Conservation (phyloP, 768 basidiomycete genomes). For the Sarcomyxa edulis region DNA sequence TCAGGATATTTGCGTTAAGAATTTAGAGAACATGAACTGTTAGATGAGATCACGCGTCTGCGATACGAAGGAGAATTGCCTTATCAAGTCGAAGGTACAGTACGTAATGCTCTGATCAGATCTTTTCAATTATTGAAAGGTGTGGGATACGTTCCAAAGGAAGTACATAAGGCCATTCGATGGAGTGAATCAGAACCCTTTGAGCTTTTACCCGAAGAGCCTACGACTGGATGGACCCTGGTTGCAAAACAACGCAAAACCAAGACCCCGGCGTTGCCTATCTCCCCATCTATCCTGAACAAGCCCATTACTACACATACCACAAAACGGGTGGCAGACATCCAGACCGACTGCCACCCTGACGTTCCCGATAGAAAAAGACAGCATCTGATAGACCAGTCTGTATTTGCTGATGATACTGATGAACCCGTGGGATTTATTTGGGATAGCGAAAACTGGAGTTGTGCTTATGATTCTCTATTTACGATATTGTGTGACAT, state of each 20-base stretch:
- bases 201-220: conserved; percentile 1
- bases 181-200: conserved; percentile 14
- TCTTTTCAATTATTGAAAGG: conserved; percentile 8
- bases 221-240: conserved; percentile 1
- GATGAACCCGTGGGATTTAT: conserved; percentile 4
- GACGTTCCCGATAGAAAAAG: conserved; percentile 7
- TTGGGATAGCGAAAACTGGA: conserved; percentile 12
- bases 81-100: conserved; percentile 4
- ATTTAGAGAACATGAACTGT: conserved; percentile 17
- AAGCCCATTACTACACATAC: neutral
- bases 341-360: too few relatives aligned
- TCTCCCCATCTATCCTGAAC: conserved; percentile 8
- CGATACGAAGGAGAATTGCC: conserved; percentile 17
- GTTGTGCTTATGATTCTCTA: conserved; percentile 17
- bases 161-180: conserved; percentile 10
- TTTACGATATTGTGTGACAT: neutral
- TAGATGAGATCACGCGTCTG: conserved; percentile 26
- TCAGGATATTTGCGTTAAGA: conserved; percentile 23
- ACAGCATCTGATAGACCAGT: too few relatives aligned
- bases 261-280: neutral
- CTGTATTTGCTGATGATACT: too few relatives aligned
- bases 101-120: conserved; percentile 9
- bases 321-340: too few relatives aligned
- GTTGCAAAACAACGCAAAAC: conserved; percentile 1
- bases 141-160: conserved; percentile 12